phyloP scores from a whole-genome alignment of 2,329 filamentous ascomycete species.

The Penicillium sumatraense region DNA sequence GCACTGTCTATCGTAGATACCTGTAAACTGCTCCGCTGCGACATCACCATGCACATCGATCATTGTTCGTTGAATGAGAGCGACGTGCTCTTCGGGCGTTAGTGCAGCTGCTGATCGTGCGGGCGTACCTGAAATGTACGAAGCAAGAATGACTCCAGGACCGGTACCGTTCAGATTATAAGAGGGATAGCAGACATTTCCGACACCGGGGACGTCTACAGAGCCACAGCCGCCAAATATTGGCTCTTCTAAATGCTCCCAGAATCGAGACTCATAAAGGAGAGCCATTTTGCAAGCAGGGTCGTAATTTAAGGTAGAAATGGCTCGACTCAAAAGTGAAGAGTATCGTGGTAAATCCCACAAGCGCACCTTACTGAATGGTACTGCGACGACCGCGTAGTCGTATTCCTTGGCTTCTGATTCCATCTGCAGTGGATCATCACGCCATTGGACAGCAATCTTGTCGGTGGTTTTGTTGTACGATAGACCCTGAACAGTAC shows the following conservation, averaged over 20 bases:
- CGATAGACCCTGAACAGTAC: slow-evolving; percentile 61
- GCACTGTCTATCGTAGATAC: slow-evolving; percentile 67
- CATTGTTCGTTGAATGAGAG: slow-evolving; percentile 68
- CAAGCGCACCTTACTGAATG: slow-evolving; percentile 67
- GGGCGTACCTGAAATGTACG: slow-evolving; percentile 34
- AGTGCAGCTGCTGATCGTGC: slow-evolving; percentile 32
- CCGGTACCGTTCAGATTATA: slow-evolving; percentile 42
- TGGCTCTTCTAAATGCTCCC: slow-evolving; percentile 57
- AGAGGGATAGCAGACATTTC: slow-evolving; percentile 41
- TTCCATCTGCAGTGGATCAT: slow-evolving; percentile 40
- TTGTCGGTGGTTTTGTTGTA: slow-evolving; percentile 57
- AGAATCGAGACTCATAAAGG: slow-evolving; percentile 69
- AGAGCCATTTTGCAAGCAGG: slow-evolving; percentile 64
- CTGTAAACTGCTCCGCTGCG: slow-evolving; percentile 66
- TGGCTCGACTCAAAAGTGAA: slow-evolving; percentile 54
- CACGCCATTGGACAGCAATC: slow-evolving; percentile 63
- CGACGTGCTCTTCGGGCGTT: slow-evolving; percentile 56
- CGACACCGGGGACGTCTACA: slow-evolving; percentile 36
- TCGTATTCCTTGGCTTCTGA: slow-evolving; percentile 61
- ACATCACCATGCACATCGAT: slow-evolving; percentile 67
- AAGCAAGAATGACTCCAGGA: slow-evolving; percentile 51
- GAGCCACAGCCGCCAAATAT: slow-evolving; percentile 63
- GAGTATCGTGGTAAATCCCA: slow-evolving; percentile 64
- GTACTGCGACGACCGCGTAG: slow-evolving; percentile 68
- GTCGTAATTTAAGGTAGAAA: slow-evolving; percentile 55